Evolutionary conservation across 768 basidiomycete genomes (phyloP).

Genomic region (Russula brevipes): DNA sequence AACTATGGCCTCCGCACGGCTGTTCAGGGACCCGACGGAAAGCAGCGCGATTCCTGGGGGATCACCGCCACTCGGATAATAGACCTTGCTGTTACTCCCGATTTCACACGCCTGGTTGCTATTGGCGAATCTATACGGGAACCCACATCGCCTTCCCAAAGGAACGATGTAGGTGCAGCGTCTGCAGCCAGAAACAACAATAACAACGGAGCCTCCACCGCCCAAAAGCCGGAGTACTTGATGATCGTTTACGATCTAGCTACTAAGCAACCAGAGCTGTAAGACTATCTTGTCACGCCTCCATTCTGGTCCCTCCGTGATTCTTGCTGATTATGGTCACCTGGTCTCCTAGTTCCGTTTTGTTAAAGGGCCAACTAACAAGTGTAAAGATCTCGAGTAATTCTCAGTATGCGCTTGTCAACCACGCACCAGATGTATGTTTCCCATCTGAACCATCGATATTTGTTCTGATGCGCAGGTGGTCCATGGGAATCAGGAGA

Average conservation of each 20-base stretch:
- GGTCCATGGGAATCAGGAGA: conserved; percentile 53
- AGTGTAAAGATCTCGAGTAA: conserved; percentile 83
- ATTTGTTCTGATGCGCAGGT: conserved; percentile 11
- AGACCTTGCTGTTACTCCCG: conserved; percentile 83
- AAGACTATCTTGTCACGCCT: conserved; percentile 31
- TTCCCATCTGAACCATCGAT: conserved; percentile 15
- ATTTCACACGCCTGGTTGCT: conserved; percentile 78
- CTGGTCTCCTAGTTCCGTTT: conserved; percentile 47
- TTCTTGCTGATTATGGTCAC: conserved; percentile 25
- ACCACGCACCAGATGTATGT: conserved; percentile 80
- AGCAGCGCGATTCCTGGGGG: conserved; percentile 63
- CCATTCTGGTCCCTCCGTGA: conserved; percentile 13
- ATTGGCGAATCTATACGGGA: conserved; percentile 58
- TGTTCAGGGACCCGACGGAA: conserved; percentile 67
- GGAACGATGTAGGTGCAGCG: conserved; percentile 27
- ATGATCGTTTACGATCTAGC: conserved; percentile 74
- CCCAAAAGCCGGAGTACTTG: conserved; percentile 46
- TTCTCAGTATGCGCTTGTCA: conserved; percentile 82
- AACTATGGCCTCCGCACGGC: conserved; percentile 17
- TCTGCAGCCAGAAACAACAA: conserved; percentile 29
- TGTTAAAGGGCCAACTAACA: conserved; percentile 74
- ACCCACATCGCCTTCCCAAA: conserved; percentile 7
- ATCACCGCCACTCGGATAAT: conserved; percentile 72
- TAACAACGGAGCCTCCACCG: conserved; percentile 29
- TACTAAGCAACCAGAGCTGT: conserved; percentile 66